Evolutionary conservation across 306 rosid genomes (phyloP), one percentile per base, ranked within the genome.

Genomic region (Trifolium subterraneum): DNA sequence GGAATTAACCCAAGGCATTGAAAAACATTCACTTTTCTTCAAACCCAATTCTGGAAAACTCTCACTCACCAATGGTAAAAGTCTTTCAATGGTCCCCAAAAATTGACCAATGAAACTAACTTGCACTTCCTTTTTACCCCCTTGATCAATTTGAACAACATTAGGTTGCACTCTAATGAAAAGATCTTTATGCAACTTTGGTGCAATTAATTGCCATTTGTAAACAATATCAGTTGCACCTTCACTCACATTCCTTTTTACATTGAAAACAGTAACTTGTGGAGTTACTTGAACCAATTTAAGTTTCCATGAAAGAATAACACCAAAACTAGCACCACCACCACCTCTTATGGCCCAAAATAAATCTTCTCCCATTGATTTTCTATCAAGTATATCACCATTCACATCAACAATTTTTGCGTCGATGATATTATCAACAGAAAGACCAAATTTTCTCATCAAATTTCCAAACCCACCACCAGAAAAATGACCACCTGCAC

Each of bases 401-500:
- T 73, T 64, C 7, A 4, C 85, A 36, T 80, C 73, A 36, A 84
- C 76, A 1, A 84, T 0, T 5, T 41, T 38, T 3, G 81, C 83
- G 23, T 84, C 85, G 25, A 84, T 15, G 51, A 84, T 70, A 52
- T 93, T 75, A 47, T 93, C 98, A 2, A 81, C 83, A 1, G 98
- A 75, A 23, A 90, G 88, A 13, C 98, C 97, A 71, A 80, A 84
- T 73, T 89, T 93, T 74, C 97, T 87, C 82, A 93, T 39, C 83
- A 93, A n/a, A 66, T 80, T 89, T 0, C 98, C 96, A 27, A 90
- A 90, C 0, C 98, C 98, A 19, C 97, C 97, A 2, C 93, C 93
- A 19, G 88, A 83, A 19, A 89, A 14, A 33, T 93, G 96, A 0
- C 98, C 96, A 4, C 98, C 96, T 2, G 73, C 47, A 2, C 96